Evolutionary conservation across 371 early-diverging fungal genomes (phyloP), one percentile per base, ranked within the genome.

Genomic region (Circinella minor): DNA sequence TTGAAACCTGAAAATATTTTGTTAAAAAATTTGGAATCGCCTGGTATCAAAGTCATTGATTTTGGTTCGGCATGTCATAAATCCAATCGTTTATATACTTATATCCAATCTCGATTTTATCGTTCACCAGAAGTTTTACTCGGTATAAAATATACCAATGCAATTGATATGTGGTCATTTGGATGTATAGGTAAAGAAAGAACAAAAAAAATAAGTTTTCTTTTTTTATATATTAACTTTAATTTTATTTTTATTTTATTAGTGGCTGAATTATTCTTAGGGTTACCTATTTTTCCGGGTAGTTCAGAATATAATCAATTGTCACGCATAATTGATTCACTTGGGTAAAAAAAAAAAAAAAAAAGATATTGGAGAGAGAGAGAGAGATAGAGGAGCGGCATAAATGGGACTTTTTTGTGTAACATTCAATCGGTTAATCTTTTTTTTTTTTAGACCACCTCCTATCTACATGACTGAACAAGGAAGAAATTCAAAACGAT

Each of bases 121-220:
- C 91, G 99, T 49, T 94, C 96, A 10, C 99, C 99, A 1, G 99
- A 99, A 77, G 98, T 99, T 11, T 91, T 99, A 20, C 77, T 99
- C 61, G 98, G 97, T 38, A 73, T 92, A 69, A 81, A 86, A 3
- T 99, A 99, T 76, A 91, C 89, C 59, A 93, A 88, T 72, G 89
- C 95, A 5, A 96, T 99, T 69, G 99, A 99, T 81, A 97, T 99
- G 91, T 99, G 99, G 99, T 93, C 94, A 47, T 81, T 99, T 49
- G 99, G 99, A 0, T 99, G 99, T 79, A 99, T 99, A 36, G 65
- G 65, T 49, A 54, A 65, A 38, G 9, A 54, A n/a, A 51, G 15
- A 51, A 51, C 0, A 11, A 43, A 43, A 2, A 27, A 2, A 27
- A 27, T 27, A 27, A 27, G 27, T 27, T 27, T 27, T 27, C 27